phyloP scores from a whole-genome alignment of 2,329 filamentous ascomycete species.

The Cladosporium sp. region DNA sequence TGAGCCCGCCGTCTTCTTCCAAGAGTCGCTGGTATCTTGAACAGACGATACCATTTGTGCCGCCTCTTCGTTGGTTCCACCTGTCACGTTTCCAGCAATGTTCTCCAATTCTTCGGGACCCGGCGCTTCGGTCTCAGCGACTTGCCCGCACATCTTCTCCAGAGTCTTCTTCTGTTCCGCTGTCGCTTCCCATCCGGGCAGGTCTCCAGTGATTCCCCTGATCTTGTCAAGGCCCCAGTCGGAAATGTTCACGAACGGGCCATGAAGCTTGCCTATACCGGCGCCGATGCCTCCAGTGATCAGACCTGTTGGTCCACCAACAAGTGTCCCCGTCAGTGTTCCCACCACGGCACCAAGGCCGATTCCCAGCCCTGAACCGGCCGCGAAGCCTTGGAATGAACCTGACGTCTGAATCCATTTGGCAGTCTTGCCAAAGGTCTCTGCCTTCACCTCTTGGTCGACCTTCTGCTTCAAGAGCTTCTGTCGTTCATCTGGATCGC shows the following conservation, averaged over 20 bases:
- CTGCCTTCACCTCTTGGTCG: conserved; percentile 32
- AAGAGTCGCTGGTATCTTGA: neutral
- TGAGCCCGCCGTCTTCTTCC: neutral
- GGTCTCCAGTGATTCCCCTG: conserved; percentile 30
- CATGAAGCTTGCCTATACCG: conserved; percentile 31
- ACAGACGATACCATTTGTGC: neutral
- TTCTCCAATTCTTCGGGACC: conserved; percentile 24
- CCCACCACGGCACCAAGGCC: conserved; percentile 32
- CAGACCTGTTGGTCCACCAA: conserved; percentile 31
- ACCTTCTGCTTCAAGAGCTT: conserved; percentile 35
- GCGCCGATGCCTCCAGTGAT: conserved; percentile 32
- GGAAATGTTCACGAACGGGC: conserved; percentile 34
- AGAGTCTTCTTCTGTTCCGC: conserved; percentile 34
- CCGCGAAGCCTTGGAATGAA: conserved; percentile 34
- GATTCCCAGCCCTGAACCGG: conserved; percentile 34
- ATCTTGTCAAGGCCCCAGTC: conserved; percentile 29
- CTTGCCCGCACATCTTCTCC: conserved; percentile 36
- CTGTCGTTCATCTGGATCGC: conserved; percentile 35
- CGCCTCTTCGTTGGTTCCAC: neutral
- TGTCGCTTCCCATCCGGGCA: conserved; percentile 34
- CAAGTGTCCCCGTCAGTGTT: conserved; percentile 33
- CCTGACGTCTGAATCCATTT: conserved; percentile 32
- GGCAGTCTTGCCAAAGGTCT: conserved; percentile 36
- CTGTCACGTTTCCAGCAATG: neutral
- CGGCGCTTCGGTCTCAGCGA: conserved; percentile 32